Percentiles rank a stretch among this genome's conserved stretches.
phyloP scores from a whole-genome alignment of 371 early-diverging fungal genomes.

The Mucor circinelloides region DNA sequence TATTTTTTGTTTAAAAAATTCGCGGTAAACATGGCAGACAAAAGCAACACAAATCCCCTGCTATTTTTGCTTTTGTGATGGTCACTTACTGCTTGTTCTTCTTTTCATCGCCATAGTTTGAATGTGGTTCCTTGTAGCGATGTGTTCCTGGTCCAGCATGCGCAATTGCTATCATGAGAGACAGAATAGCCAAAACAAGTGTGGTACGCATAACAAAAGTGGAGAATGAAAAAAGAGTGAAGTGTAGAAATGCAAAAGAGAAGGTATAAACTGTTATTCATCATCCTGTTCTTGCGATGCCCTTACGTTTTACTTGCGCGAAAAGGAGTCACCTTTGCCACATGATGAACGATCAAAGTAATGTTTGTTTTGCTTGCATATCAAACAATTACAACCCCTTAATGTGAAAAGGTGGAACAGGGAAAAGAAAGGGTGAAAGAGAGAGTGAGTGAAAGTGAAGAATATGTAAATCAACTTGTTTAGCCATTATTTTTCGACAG shows the following conservation, averaged over 20 bases:
- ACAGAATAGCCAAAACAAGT: not conserved
- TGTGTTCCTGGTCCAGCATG: constrained; percentile 7
- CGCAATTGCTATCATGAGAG: not conserved
- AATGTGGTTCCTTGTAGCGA: not conserved
- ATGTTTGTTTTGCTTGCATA: not conserved
- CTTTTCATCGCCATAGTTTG: constrained; percentile 8
- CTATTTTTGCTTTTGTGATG: not conserved
- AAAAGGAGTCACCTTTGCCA: not conserved
- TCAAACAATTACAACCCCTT: not conserved
- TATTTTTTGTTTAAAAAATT: not conserved
- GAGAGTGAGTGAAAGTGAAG: not conserved
- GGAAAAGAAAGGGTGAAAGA: not conserved
- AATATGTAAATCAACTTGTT: not conserved
- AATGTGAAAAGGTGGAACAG: not conserved
- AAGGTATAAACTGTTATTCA: not conserved
- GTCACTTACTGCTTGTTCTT: constrained; percentile 7
- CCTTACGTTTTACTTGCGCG: not conserved
- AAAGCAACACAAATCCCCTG: not conserved
- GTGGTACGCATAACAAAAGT: not conserved
- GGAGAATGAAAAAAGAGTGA: not conserved
- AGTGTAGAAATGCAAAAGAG: not conserved
- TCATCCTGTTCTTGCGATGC: not conserved
- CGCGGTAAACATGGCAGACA: not conserved
- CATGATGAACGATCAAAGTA: not conserved
- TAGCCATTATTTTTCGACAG: not conserved